Percentiles rank a stretch among this genome's conserved stretches.
phyloP scores from a whole-genome alignment of 148 eudicot species.

The Hydrangea macrophylla region DNA sequence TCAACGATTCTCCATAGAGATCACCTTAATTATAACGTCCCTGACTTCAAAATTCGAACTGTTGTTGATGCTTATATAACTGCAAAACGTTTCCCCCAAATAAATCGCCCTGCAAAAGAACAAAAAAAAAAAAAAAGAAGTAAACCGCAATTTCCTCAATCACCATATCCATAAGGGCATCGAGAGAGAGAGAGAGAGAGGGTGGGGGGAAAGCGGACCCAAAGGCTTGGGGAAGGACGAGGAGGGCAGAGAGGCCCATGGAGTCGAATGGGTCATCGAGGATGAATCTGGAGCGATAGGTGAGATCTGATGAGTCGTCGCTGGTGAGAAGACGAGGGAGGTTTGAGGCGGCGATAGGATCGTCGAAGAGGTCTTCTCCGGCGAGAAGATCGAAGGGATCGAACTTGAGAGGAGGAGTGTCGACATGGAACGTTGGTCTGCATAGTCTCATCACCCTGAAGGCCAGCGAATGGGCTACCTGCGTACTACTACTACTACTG shows the following conservation, averaged over 20 bases:
- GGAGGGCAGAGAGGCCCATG: conserved; percentile 81
- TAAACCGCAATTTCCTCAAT: conserved; percentile 3
- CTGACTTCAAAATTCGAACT: conserved; percentile 84
- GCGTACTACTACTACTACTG: conserved; percentile 30
- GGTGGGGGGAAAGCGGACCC: too few species aligned
- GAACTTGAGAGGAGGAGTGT: conserved; percentile 81
- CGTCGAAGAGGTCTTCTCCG: conserved; percentile 78
- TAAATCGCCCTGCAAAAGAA: conserved; percentile 87
- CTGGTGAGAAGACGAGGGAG: conserved; percentile 40
- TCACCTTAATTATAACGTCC: conserved; percentile 83
- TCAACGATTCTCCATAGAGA: neutral
- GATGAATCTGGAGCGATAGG: conserved; percentile 64
- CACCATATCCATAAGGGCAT: too few species aligned
- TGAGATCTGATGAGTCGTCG: conserved; percentile 52
- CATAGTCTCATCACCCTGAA: conserved; percentile 95
- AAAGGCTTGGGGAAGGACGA: conserved; percentile 91
- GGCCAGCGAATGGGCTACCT: conserved; percentile 69
- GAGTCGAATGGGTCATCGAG: conserved; percentile 56
- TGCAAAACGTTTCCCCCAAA: conserved; percentile 97
- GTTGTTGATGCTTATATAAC: conserved; percentile 91
- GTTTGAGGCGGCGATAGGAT: conserved; percentile 37
- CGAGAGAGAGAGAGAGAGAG: neutral
- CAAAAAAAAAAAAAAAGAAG: too few species aligned
- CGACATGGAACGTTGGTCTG: conserved; percentile 80
- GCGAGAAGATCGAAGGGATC: conserved; percentile 74